Evolutionary conservation across 371 early-diverging fungal genomes (phyloP).

Genomic region (Blakeslea trispora): DNA sequence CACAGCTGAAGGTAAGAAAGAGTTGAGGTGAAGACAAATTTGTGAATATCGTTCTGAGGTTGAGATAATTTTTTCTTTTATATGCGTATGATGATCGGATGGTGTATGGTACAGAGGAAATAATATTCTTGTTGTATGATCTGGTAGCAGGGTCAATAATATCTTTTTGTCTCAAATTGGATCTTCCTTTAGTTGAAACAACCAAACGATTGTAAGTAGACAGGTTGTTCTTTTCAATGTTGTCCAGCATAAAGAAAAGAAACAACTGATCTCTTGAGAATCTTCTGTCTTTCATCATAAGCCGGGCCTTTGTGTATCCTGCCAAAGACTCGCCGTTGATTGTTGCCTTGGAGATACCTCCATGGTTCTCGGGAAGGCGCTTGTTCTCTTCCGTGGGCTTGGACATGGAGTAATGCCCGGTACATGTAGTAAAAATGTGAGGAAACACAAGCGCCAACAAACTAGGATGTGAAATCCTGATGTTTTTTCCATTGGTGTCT

Average conservation of each 20-base stretch:
- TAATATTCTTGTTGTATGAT: background rate
- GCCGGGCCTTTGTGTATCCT: too few species aligned
- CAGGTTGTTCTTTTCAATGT: too few species aligned
- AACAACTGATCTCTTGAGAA: too few species aligned
- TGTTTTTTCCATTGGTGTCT: background rate
- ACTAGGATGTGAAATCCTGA: background rate
- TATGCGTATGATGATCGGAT: too few species aligned
- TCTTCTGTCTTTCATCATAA: too few species aligned
- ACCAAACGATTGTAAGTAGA: background rate
- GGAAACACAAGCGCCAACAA: too few species aligned
- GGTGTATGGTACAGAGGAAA: background rate
- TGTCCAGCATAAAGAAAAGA: too few species aligned
- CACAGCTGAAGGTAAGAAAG: too few species aligned
- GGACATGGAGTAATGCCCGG: conserved; percentile 6
- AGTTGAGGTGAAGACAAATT: too few species aligned
- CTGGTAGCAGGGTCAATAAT: background rate
- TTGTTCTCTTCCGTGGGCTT: background rate
- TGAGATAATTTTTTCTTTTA: too few species aligned
- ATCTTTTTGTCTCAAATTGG: background rate
- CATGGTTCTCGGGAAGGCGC: background rate
- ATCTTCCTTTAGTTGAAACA: background rate
- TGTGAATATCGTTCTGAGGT: too few species aligned
- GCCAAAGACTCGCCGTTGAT: too few species aligned
- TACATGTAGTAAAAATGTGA: background rate
- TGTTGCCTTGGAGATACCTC: background rate